These are phyloP conservation scores for Cokeromyces recurvatus DNA, from an alignment of 371 early-diverging fungal genomes.

Conservation along the genomic window DNA sequence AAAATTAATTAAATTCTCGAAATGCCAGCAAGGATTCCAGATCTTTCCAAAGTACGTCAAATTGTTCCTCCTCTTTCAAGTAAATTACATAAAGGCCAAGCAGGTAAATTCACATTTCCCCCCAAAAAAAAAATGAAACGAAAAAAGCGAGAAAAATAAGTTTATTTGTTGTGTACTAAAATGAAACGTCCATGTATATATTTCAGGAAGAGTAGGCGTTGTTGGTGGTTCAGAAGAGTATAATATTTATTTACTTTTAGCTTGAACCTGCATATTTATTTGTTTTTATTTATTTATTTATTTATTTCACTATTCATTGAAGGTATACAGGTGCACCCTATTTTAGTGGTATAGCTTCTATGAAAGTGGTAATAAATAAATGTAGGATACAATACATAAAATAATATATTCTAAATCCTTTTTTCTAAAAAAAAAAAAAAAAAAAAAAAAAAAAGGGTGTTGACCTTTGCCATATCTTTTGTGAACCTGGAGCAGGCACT, in stretches of 20 bases:
- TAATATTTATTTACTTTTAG: background rate
- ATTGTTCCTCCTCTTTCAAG: slow-evolving; percentile 70
- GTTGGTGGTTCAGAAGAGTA: slow-evolving; percentile 81
- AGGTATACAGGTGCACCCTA: slow-evolving; percentile 95
- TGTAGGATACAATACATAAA: no score
- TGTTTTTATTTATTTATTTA: background rate
- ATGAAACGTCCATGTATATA: no score
- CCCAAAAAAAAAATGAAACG: background rate
- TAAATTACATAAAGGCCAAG: slow-evolving; percentile 83
- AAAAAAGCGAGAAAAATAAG: background rate
- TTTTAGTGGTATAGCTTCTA: slow-evolving; percentile 78
- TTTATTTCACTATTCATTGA: background rate
- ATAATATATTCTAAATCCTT: no score
- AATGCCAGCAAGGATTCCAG: slow-evolving; percentile 38
- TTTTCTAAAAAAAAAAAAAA: no score
- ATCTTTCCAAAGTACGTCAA: slow-evolving; percentile 47
- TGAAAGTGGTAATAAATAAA: slow-evolving; percentile 60
- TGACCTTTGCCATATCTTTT: slow-evolving; percentile 89
- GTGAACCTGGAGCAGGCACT: slow-evolving; percentile 71
- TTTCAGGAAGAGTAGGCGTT: slow-evolving; percentile 59
- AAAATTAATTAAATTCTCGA: no score
- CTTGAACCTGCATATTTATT: background rate
- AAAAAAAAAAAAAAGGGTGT: slow-evolving; percentile 86
- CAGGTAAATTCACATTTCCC: slow-evolving; percentile 51
- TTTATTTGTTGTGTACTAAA: background rate